These are phyloP conservation scores for Pulveroboletus ravenelii DNA, from an alignment of 768 basidiomycete genomes.

Conservation along the genomic window DNA sequence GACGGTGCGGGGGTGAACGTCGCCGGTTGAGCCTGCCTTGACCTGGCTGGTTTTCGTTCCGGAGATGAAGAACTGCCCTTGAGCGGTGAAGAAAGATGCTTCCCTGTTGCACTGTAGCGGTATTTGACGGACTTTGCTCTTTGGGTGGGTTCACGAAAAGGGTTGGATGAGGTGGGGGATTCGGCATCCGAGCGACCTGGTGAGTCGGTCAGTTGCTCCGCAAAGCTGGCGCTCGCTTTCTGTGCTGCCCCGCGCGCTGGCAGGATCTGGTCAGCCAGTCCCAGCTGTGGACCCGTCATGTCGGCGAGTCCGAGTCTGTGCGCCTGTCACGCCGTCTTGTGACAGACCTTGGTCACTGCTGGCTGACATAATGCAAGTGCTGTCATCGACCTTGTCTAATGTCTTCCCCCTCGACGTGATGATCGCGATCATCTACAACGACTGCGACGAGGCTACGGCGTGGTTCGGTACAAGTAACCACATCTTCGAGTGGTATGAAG, in stretches of 20 bases:
- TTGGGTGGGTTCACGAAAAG: slow-evolving; percentile 23
- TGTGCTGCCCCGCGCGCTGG: slow-evolving; percentile 34
- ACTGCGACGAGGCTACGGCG: background rate
- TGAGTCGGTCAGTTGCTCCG: slow-evolving; percentile 30
- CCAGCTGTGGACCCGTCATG: slow-evolving; percentile 12
- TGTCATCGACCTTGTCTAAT: background rate
- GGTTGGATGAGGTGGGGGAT: slow-evolving; percentile 13
- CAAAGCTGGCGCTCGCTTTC: slow-evolving; percentile 30
- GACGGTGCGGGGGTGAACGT: slow-evolving; percentile 8
- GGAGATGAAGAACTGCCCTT: slow-evolving; percentile 31
- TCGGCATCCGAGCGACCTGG: slow-evolving; percentile 24
- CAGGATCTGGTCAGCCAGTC: slow-evolving; percentile 11
- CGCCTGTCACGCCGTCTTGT: slow-evolving; percentile 11
- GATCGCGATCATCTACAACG: background rate
- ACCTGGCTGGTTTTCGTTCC: slow-evolving; percentile 16
- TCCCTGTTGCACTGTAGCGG: slow-evolving; percentile 30
- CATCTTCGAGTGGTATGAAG: background rate
- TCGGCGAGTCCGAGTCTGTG: background rate
- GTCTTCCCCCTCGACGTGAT: slow-evolving; percentile 3
- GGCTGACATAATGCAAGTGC: slow-evolving; percentile 4
- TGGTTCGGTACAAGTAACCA: background rate
- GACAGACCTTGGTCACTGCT: background rate
- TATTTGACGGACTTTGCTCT: slow-evolving; percentile 28
- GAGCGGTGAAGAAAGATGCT: slow-evolving; percentile 32
- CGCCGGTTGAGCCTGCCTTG: slow-evolving; percentile 2